phyloP scores from a whole-genome alignment of 1,139 yeast genomes.

The Insectozyma bohioensis region DNA sequence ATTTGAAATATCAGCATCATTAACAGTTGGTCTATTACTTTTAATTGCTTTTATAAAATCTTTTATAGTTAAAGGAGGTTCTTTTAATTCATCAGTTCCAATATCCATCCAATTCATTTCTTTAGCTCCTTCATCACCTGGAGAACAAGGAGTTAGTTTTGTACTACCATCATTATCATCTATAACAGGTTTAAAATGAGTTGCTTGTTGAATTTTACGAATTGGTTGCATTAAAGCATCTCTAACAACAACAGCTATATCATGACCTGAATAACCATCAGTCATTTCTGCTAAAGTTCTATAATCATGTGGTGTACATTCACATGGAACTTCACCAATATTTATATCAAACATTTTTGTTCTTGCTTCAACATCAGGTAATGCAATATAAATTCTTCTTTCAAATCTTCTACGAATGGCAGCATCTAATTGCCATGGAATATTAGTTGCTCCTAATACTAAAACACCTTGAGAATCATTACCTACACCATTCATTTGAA shows the following conservation, averaged over 20 bases:
- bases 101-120: slow-evolving; percentile 96
- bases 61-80: slow-evolving; percentile 85
- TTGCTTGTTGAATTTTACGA: slow-evolving; percentile 91
- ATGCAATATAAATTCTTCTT: slow-evolving; percentile 87
- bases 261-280: slow-evolving; percentile 97
- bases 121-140: slow-evolving; percentile 82
- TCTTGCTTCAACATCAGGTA: slow-evolving; percentile 91
- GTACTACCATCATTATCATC: slow-evolving; percentile 37
- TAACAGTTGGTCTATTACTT: slow-evolving; percentile 93
- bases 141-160: slow-evolving; percentile 88
- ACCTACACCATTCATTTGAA: slow-evolving; percentile 99
- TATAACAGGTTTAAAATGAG: slow-evolving; percentile 75
- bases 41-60: slow-evolving; percentile 93
- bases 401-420: slow-evolving; percentile 97
- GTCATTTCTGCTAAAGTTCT: slow-evolving; percentile 87
- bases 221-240: slow-evolving; percentile 99
- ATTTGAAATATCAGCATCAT: slow-evolving; percentile 73
- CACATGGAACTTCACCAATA: slow-evolving; percentile 88
- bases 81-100: slow-evolving; percentile 82
- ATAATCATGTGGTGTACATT: slow-evolving; percentile 70
- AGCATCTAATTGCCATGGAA: slow-evolving; percentile 98
- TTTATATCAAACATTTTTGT: slow-evolving; percentile 92
- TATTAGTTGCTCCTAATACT: slow-evolving; percentile 96
- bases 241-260: slow-evolving; percentile 92
- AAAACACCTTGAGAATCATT: slow-evolving; percentile 90